These are phyloP conservation scores for Aspergillus ochraceus DNA, from an alignment of 2,329 filamentous ascomycete genomes.

Conservation along the genomic window DNA sequence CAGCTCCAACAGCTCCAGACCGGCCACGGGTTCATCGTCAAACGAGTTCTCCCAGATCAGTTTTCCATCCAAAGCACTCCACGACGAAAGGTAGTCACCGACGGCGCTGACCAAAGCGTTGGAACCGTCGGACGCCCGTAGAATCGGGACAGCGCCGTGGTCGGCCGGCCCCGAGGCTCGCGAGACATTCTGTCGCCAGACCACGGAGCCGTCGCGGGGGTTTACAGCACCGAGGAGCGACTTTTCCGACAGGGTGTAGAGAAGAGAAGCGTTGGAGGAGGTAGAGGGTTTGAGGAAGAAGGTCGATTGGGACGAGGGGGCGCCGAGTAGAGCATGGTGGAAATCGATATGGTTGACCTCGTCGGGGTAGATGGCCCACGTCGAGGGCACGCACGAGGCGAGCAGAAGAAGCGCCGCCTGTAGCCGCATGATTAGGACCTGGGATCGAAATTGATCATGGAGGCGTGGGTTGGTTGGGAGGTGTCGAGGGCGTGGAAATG, in stretches of 20 bases:
- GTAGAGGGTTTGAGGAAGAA: slow-evolving; percentile 90
- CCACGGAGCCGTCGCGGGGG: slow-evolving; percentile 75
- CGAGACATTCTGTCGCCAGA: slow-evolving; percentile 82
- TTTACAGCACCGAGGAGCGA: slow-evolving; percentile 84
- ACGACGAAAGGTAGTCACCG: slow-evolving; percentile 70
- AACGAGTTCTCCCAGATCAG: slow-evolving; percentile 72
- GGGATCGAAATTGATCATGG: slow-evolving; percentile 33
- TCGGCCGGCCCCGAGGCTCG: slow-evolving; percentile 35
- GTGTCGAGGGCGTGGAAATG: background rate
- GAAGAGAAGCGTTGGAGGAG: slow-evolving; percentile 79
- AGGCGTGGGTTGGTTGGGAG: slow-evolving; percentile 19
- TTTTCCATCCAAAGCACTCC: slow-evolving; percentile 80
- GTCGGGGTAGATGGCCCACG: slow-evolving; percentile 76
- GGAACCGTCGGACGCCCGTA: slow-evolving; percentile 77
- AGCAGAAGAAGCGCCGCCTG: slow-evolving; percentile 40
- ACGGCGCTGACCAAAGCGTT: slow-evolving; percentile 73
- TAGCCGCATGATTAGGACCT: slow-evolving; percentile 40
- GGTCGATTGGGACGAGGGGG: slow-evolving; percentile 77
- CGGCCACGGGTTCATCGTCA: slow-evolving; percentile 42
- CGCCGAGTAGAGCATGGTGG: slow-evolving; percentile 84
- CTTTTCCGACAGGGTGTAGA: slow-evolving; percentile 88
- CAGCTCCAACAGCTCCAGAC: slow-evolving; percentile 73
- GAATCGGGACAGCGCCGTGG: slow-evolving; percentile 32
- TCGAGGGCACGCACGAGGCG: slow-evolving; percentile 50
- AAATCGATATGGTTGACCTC: slow-evolving; percentile 92